Base-by-base conservation (phyloP, 352 stramenopile genomes). In the Globisporangium alternatum region DNA sequence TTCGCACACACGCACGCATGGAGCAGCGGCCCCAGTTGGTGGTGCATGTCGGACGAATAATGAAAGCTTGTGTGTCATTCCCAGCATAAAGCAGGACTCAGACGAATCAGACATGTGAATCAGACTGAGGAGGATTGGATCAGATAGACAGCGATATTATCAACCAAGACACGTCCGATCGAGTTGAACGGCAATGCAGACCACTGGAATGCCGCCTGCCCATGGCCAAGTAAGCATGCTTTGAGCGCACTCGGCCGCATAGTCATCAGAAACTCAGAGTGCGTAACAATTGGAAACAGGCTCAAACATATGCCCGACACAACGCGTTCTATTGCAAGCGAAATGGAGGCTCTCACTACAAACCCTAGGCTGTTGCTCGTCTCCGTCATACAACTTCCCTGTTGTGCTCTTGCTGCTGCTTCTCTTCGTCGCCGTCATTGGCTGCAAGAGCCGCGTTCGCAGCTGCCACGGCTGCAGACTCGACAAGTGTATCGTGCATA, bases 331-430 rank as follows among this genome's bases (percentile, higher is more conserved):
- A 19, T 48, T 48, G 43, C 6, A 12, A 19, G 9, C 43, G 19
- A 48, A 48, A 12, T 22, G 21, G 19, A 22, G 10, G 7, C 43
- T 48, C 17, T 48, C 19, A 12, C 43, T 48, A 48, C 8, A 48
- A n/a, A 48, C 39, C 19, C 21, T 22, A 25, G 35, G 35, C 9
- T 31, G 6, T 21, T 5, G 52, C 30, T 25, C 45, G 17, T 35
- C 56, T 25, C 15, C 28, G 22, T 54, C 30, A 30, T 19, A 62
- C 56, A 5, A 62, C 28, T 15, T 62, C 41, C 43, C 52, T 62
- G 13, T 62, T 30, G 22, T 56, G 51, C 51, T 22, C 22, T 2
- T 47, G 1, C 17, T 57, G 53, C 21, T 62, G 54, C 17, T 62
- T 44, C n/a, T 63, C 30, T 3, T 21, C 22, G 9, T 65, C 60